These are phyloP conservation scores for Striga hermonthica DNA, from an alignment of 305 asterid genomes.

Conservation along the genomic window DNA sequence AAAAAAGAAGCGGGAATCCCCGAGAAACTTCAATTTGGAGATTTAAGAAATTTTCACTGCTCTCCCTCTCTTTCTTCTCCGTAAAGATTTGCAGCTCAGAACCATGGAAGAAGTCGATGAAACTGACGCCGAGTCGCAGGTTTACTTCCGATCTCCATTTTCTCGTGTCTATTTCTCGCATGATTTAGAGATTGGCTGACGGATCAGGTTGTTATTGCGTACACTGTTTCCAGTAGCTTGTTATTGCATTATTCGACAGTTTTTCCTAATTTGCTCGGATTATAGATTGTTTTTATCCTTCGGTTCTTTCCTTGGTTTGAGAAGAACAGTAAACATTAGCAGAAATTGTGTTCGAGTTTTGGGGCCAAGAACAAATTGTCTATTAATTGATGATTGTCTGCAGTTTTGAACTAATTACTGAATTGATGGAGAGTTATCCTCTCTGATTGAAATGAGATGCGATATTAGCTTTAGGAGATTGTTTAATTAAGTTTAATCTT, in stretches of 20 bases:
- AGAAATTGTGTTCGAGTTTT: background rate
- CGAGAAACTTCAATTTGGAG: background rate
- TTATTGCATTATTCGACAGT: constrained; percentile 2
- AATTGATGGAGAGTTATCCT: background rate
- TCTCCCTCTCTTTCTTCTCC: constrained; percentile 12
- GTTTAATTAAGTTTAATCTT: background rate
- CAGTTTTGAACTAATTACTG: background rate
- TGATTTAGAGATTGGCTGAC: background rate
- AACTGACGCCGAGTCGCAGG: constrained; percentile 73
- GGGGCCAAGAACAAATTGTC: constrained; percentile 4
- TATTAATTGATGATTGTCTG: constrained; percentile 3
- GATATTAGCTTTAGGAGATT: constrained; percentile 1
- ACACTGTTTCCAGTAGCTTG: constrained; percentile 9
- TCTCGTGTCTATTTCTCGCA: constrained; percentile 11
- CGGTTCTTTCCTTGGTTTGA: constrained; percentile 7
- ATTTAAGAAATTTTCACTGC: constrained; percentile 17
- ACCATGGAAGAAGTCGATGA: constrained; percentile 81
- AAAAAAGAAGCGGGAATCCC: constrained; percentile 29
- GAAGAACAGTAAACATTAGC: constrained; percentile 2
- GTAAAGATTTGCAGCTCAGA: constrained; percentile 3
- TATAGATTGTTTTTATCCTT: background rate
- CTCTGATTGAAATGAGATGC: background rate
- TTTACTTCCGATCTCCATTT: constrained; percentile 22
- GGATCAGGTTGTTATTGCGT: background rate
- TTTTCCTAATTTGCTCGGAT: background rate